Conservation (phyloP, 192 early-diverging fungal genomes). For the Globomyces pollinis-pini region DNA sequence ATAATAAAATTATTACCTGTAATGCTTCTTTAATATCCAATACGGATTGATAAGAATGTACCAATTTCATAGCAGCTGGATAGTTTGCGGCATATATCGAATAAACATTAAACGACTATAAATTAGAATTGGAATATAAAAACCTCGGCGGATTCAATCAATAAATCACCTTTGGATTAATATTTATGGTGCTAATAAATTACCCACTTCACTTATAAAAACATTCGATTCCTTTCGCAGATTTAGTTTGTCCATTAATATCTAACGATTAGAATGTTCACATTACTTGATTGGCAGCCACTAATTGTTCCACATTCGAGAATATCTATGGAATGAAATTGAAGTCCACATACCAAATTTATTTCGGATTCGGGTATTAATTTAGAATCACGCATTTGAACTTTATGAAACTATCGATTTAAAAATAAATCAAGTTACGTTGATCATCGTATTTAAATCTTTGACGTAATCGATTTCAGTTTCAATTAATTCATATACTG, state of each 20-base stretch:
- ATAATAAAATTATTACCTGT: slow-evolving; percentile 2
- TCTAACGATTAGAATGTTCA: too few relatives aligned
- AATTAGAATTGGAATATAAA: too few relatives aligned
- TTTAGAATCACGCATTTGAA: slow-evolving; percentile 27
- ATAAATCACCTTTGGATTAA: slow-evolving; percentile 8
- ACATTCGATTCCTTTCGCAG: slow-evolving; percentile 32
- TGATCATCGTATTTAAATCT: slow-evolving; percentile 45
- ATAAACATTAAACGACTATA: slow-evolving; percentile 39
- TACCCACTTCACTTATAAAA: slow-evolving; percentile 33
- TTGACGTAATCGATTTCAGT: slow-evolving; percentile 50
- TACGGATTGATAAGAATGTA: slow-evolving; percentile 22
- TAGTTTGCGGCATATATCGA: slow-evolving; percentile 45
- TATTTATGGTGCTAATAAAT: too few relatives aligned
- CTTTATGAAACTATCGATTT: slow-evolving; percentile 42
- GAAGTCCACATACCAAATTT: too few relatives aligned
- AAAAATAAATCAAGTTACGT: slow-evolving; percentile 23
- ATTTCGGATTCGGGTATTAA: slow-evolving; percentile 40
- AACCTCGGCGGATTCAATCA: slow-evolving; percentile 10
- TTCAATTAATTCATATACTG: slow-evolving; percentile 52
- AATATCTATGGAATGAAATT: too few relatives aligned
- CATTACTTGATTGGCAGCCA: slow-evolving; percentile 44
- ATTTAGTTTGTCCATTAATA: slow-evolving; percentile 29
- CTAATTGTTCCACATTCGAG: slow-evolving; percentile 41
- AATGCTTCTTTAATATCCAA: slow-evolving; percentile 32
- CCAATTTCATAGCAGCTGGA: slow-evolving; percentile 43